Conservation (phyloP, 2,329 filamentous ascomycete genomes). For the Alternaria arbusti region DNA sequence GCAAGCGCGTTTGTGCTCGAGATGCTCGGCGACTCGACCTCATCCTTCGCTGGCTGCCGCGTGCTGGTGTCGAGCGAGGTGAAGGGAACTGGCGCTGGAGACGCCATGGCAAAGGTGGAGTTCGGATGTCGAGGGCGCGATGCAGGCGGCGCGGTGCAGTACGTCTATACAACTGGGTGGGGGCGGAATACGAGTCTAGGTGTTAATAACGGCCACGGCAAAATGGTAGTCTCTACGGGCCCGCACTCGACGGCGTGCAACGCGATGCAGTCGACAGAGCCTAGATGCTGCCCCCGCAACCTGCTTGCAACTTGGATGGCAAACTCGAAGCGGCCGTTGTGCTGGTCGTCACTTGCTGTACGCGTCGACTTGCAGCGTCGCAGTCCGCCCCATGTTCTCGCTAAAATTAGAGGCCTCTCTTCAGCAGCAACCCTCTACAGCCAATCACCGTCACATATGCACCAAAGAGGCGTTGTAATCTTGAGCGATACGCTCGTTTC, state of each 20-base stretch:
- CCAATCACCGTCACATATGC: constrained; percentile 29
- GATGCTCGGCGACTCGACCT: constrained; percentile 56
- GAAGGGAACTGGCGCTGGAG: constrained; percentile 46
- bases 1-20: constrained; percentile 68
- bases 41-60: constrained; percentile 41
- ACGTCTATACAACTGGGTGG: constrained; percentile 38
- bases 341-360: constrained; percentile 15
- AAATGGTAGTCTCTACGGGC: constrained; percentile 35
- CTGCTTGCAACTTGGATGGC: constrained; percentile 18
- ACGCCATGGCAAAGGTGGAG: constrained; percentile 41
- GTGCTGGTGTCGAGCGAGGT: constrained; percentile 52
- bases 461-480: constrained; percentile 16
- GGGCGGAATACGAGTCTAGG: constrained; percentile 39
- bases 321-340: constrained; percentile 14
- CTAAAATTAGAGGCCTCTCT: constrained; percentile 29
- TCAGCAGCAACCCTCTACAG: constrained; percentile 4
- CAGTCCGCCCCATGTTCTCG: constrained; percentile 8
- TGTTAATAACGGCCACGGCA: constrained; percentile 41
- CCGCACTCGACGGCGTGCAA: constrained; percentile 34
- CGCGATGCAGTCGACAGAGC: constrained; percentile 29
- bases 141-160: constrained; percentile 34
- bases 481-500: constrained; percentile 36
- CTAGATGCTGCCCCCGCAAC: constrained; percentile 17
- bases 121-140: constrained; percentile 33
- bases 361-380: constrained; percentile 23